A percentile compares a stretch with the other conserved stretches of the same genome.
These are phyloP conservation scores for Mycena vulgaris DNA, from an alignment of 768 basidiomycete genomes.

Conservation along the genomic window DNA sequence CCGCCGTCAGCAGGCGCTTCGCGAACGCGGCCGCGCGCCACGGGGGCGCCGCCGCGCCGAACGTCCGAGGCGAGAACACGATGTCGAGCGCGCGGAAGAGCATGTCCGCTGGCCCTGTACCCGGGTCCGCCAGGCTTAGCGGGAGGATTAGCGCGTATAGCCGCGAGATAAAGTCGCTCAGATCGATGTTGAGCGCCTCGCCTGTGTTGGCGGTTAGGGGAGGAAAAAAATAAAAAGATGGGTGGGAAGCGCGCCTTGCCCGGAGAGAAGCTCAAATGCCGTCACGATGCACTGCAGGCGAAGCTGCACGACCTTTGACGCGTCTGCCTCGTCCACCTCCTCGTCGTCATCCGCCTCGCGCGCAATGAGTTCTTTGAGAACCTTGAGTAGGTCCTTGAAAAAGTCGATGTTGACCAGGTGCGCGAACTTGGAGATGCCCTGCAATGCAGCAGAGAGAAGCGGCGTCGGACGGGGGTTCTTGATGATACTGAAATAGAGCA, in stretches of 20 bases:
- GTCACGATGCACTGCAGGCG: constrained; percentile 91
- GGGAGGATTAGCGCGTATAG: constrained; percentile 89
- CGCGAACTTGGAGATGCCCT: constrained; percentile 93
- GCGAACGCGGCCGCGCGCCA: constrained; percentile 92
- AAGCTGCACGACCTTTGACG: constrained; percentile 62
- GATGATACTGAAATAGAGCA: constrained; percentile 95
- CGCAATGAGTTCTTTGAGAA: constrained; percentile 83
- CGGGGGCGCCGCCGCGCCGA: constrained; percentile 69
- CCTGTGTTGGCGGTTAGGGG: constrained; percentile 62
- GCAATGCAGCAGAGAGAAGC: constrained; percentile 88
- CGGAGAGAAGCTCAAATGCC: constrained; percentile 96
- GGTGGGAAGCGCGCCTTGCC: constrained; percentile 78
- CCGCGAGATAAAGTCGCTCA: constrained; percentile 87
- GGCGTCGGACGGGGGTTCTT: constrained; percentile 87
- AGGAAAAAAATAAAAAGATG: constrained; percentile 20
- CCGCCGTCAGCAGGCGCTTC: constrained; percentile 89
- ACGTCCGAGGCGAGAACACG: constrained; percentile 82
- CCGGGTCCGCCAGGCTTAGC: constrained; percentile 78
- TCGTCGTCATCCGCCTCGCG: constrained; percentile 62
- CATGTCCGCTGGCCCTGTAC: constrained; percentile 69
- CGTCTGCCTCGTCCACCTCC: constrained; percentile 51
- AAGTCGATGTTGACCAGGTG: constrained; percentile 99
- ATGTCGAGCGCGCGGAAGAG: constrained; percentile 89
- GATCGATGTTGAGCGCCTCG: constrained; percentile 97
- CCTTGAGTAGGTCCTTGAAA: constrained; percentile 94